Evolutionary conservation across 768 basidiomycete genomes (phyloP), one percentile per base, ranked within the genome.

Genomic region (Neoboletus brunneissimus): DNA sequence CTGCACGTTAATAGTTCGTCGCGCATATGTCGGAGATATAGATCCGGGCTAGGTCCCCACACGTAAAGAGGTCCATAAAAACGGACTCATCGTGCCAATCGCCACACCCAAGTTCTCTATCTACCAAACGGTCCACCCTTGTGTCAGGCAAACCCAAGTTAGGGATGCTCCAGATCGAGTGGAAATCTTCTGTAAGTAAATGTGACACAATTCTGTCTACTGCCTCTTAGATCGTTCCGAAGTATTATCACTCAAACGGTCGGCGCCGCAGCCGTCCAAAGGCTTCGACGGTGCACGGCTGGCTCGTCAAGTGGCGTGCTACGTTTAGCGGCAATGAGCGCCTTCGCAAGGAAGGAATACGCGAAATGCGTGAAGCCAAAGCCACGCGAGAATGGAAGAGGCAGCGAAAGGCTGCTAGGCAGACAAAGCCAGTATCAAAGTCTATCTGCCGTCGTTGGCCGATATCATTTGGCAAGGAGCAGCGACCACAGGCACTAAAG

Each of bases 221-320:
- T 10, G 8, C 29, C 44, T 45, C 55, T 58, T 27, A 57, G 25
- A 35, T 16, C 5, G 16, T 43, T 45, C 38, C 25, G 35, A 37
- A 51, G 71, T 67, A 58, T 34, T 73, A 73, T 60, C 72, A 72
- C 55, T 72, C 71, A 29, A 38, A 74, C 45, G 77, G 78, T 32
- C 64, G 73, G 49, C 73, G 75, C 40, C 76, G 72, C 44, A 83
- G 80, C 47, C 78, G 76, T 32, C 79, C 80, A 41, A 85, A 81
- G 52, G 66, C 76, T n/a, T 79, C 78, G 7, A 79, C 80, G 12
- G 78, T 88, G 69, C 88, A 90, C 61, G 88, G 88, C 32, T 90
- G 88, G 87, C 75, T 89, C 56, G 82, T 84, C n/a, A 90, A 89
- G 71, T 81, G 85, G 81, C 79, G 88, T 57, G 88, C 87, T 25